Evolutionary conservation across 345 rosid genomes (phyloP), one percentile per base, ranked within the genome.

Genomic region (Citrus inodora): DNA sequence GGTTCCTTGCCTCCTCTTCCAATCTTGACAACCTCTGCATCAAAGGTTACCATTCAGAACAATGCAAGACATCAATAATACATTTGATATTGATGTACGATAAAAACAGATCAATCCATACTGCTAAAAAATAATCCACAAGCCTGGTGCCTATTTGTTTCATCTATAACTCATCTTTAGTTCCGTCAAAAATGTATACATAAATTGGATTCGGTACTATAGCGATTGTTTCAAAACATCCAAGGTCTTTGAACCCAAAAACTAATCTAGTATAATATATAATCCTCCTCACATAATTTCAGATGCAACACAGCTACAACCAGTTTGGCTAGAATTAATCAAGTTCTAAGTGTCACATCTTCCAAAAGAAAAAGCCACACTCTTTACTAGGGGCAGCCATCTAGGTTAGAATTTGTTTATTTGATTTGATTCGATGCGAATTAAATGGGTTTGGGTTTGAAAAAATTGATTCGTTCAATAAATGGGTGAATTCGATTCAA

Each of bases 1-100:
- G 87, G 82, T 87, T 94, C 85, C 86, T 94, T 82, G 92, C 95
- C 82, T 94, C 97, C 81, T 94, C 98, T 83, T 91, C 94, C 76
- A 96, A 80, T 81, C 97, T 90, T 62, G 92, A 90, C 56, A 95
- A 74, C 85, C 99, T 91, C 99, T 95, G 94, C 82, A 86, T 27
- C 70, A 83, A 74, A 67, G 33, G 74, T 66, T 21, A 80, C 63
- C 16, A 74, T 73, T 87, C 76, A 85, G 79, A 74, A 63, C 33
- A 75, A 60, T 69, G 48, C 53, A 79, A 79, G 53, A 82, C 67
- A 53, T 71, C 68, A 17, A 32, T 35, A 16, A 7, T 28, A 35
- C n/a, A 53, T 66, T 11, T 4, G 27, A 66, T 30, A 53, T 30
- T 25, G 38, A 66, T 22, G 24, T 22, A 21, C 1, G 13, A 53